phyloP scores from a whole-genome alignment of 768 basidiomycete species.

The Boletellus ananas region DNA sequence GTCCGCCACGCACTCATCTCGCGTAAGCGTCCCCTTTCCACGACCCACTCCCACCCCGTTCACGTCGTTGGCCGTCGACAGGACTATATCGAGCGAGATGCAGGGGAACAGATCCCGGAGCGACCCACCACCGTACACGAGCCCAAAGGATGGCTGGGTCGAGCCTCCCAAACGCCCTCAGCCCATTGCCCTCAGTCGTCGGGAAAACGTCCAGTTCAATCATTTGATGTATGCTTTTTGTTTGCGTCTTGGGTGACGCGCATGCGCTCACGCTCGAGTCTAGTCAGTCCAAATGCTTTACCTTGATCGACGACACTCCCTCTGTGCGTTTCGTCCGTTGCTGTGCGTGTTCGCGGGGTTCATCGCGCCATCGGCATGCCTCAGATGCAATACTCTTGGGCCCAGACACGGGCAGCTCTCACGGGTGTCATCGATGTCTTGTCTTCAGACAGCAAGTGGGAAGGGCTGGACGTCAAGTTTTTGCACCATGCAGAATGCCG shows the following conservation, averaged over 20 bases:
- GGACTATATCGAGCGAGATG: background rate
- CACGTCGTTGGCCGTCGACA: background rate
- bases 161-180: slow-evolving; percentile 8
- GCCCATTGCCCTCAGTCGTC: slow-evolving; percentile 5
- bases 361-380: background rate
- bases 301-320: slow-evolving; percentile 20
- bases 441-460: slow-evolving; percentile 13
- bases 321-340: slow-evolving; percentile 9
- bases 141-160: slow-evolving; percentile 9
- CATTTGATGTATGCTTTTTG: slow-evolving; percentile 15
- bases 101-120: background rate
- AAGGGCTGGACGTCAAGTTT: slow-evolving; percentile 17
- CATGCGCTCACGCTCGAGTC: background rate
- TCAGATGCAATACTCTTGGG: slow-evolving; percentile 22
- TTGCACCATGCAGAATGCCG: slow-evolving; percentile 7
- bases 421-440: slow-evolving; percentile 9
- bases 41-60: background rate
- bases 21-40: slow-evolving; percentile 3
- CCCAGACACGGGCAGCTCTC: slow-evolving; percentile 20
- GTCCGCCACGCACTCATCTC: background rate
- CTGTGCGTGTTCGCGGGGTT: background rate
- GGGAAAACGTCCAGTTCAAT: slow-evolving; percentile 16
- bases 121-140: slow-evolving; percentile 14
- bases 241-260: background rate
- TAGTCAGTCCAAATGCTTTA: slow-evolving; percentile 21